Conservation (phyloP, 108 stramenopile genomes). For the Skeletonema menzelii region DNA sequence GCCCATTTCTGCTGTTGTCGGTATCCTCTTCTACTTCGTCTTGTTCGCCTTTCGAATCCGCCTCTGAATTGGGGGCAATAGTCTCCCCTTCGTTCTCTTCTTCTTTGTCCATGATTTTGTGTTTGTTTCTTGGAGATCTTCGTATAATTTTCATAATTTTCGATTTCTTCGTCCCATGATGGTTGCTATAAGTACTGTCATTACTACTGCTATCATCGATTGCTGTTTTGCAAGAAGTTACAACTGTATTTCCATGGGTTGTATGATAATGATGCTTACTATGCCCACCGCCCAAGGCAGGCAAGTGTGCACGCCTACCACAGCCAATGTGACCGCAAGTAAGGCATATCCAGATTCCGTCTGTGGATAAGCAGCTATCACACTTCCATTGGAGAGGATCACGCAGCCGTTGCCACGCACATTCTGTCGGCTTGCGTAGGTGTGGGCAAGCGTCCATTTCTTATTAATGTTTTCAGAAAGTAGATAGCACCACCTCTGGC, state of each 20-base stretch:
- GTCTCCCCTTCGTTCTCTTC: slow-evolving; percentile 2
- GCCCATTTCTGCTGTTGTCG: slow-evolving; percentile 6
- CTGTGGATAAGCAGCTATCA: slow-evolving; percentile 43
- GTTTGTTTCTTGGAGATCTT: slow-evolving; percentile 4
- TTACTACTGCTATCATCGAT: neutral
- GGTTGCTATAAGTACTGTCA: neutral
- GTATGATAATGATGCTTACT: slow-evolving; percentile 48
- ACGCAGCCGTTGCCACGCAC: slow-evolving; percentile 35
- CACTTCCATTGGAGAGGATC: slow-evolving; percentile 43
- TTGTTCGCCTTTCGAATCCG: neutral
- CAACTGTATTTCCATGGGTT: slow-evolving; percentile 9
- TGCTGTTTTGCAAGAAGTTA: neutral
- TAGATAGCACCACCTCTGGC: too few relatives aligned
- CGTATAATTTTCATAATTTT: slow-evolving; percentile 24
- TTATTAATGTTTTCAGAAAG: too few relatives aligned
- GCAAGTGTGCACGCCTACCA: slow-evolving; percentile 40
- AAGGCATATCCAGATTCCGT: slow-evolving; percentile 48
- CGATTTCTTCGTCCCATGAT: slow-evolving; percentile 26
- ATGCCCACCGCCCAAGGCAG: slow-evolving; percentile 47
- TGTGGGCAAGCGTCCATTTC: slow-evolving; percentile 46
- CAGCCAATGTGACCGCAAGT: slow-evolving; percentile 53
- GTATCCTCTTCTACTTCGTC: slow-evolving; percentile 6
- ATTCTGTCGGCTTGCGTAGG: slow-evolving; percentile 32
- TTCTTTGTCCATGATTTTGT: neutral
- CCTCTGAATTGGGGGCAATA: too few relatives aligned